Evolutionary conservation across 2,329 filamentous ascomycete genomes (phyloP).

Genomic region (Neopestalotiopsis sp.): DNA sequence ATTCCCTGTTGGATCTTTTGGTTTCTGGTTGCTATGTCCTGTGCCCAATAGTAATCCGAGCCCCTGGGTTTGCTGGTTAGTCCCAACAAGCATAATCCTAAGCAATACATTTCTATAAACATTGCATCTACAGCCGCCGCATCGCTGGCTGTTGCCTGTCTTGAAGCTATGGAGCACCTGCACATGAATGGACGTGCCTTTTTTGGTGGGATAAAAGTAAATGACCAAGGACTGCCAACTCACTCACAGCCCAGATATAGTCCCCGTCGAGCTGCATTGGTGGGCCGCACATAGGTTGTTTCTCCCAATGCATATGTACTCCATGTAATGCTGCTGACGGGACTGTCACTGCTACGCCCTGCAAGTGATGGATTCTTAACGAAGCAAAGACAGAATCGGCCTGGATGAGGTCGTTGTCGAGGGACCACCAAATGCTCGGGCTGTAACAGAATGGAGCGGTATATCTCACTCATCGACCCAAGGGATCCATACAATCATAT

Average conservation of each 20-base stretch:
- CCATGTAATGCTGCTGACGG: not conserved
- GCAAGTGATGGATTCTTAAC: not conserved
- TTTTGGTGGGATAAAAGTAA: not conserved
- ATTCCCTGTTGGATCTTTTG: no score
- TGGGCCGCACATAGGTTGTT: conserved; percentile 11
- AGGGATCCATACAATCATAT: no score
- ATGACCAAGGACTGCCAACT: conserved; percentile 15
- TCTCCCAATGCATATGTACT: not conserved
- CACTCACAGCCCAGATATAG: conserved; percentile 4
- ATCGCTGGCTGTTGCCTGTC: conserved; percentile 3
- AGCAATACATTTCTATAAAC: not conserved
- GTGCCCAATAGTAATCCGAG: no score
- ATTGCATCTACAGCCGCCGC: not conserved
- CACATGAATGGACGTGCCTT: not conserved
- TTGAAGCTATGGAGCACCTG: not conserved
- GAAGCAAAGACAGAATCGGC: not conserved
- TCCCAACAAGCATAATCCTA: not conserved
- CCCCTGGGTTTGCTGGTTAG: not conserved
- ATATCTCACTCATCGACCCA: not conserved
- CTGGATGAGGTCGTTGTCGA: not conserved
- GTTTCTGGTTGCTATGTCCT: no score
- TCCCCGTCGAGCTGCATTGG: not conserved
- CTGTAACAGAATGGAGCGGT: not conserved
- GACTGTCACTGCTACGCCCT: conserved; percentile 4
- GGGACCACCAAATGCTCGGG: not conserved